These are phyloP conservation scores for Trifolium pratense DNA, from an alignment of 306 rosid genomes.

Conservation along the genomic window DNA sequence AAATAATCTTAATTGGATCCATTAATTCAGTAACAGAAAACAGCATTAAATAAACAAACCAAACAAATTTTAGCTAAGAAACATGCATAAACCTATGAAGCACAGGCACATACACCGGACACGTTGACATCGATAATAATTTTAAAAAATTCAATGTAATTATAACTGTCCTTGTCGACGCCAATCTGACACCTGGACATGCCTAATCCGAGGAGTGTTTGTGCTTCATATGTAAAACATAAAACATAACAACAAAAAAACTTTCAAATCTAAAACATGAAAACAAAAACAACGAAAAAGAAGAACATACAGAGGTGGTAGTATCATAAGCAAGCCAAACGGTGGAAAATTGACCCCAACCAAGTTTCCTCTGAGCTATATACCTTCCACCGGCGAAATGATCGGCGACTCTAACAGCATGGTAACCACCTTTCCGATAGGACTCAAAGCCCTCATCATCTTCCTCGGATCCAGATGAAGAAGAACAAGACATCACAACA, in stretches of 20 bases:
- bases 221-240: no score
- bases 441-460: conserved; percentile 93
- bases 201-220: no score
- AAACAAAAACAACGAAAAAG: conserved; percentile 20
- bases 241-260: conserved; percentile 6
- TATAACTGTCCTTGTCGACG: no score
- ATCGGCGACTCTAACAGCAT: conserved; percentile 91
- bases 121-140: no score
- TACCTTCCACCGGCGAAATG: conserved; percentile 88
- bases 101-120: no score
- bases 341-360: conserved; percentile 99
- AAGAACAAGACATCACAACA: conserved; percentile 76
- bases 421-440: conserved; percentile 94
- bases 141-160: no score
- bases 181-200: no score
- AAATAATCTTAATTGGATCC: conserved; percentile 28
- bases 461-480: conserved; percentile 95
- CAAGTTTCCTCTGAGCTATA: conserved; percentile 88
- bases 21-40: conserved; percentile 35
- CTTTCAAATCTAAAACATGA: conserved; percentile 9
- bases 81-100: background rate
- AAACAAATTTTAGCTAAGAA: conserved; percentile 2
- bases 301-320: conserved; percentile 60
- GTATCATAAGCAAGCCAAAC: conserved; percentile 97
- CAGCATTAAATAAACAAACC: conserved; percentile 18